A percentile compares a stretch with the other conserved stretches of the same genome.
These are phyloP conservation scores for Periconia sp. DNA, from an alignment of 2,329 filamentous ascomycete species.

Conservation along the genomic window DNA sequence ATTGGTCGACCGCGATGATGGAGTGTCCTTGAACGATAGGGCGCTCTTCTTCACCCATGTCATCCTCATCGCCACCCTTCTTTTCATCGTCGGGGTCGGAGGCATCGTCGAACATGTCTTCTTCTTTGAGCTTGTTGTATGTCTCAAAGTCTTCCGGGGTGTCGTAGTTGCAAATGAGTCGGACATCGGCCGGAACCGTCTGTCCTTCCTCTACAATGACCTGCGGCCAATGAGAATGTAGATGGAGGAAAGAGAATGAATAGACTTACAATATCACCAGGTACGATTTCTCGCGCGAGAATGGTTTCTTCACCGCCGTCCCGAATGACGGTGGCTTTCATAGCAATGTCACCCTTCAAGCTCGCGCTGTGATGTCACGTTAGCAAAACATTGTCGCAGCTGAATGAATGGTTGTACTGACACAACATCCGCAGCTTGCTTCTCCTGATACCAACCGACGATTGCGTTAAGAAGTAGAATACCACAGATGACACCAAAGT, in stretches of 20 bases:
- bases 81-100: constrained; percentile 66
- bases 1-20: constrained; percentile 76
- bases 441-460: constrained; percentile 82
- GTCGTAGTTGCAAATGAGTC: constrained; percentile 75
- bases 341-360: constrained; percentile 79
- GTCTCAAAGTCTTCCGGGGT: constrained; percentile 70
- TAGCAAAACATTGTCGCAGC: not conserved
- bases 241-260: constrained; percentile 40
- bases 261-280: constrained; percentile 77
- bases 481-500: constrained; percentile 78
- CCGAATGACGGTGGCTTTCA: constrained; percentile 72
- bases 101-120: constrained; percentile 60
- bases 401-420: not conserved
- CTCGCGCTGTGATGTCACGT: constrained; percentile 52
- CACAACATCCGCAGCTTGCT: constrained; percentile 79
- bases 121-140: constrained; percentile 68
- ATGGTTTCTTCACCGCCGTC: constrained; percentile 72
- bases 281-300: constrained; percentile 75
- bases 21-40: constrained; percentile 66
- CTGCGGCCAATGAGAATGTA: not conserved
- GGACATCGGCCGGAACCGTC: constrained; percentile 72
- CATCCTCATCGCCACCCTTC: constrained; percentile 66
- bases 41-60: constrained; percentile 58
- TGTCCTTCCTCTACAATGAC: constrained; percentile 74
- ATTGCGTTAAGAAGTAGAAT: constrained; percentile 77